Percentiles rank a stretch among this genome's conserved stretches.
These are phyloP conservation scores for Pseudoperonospora humuli DNA, from an alignment of 352 stramenopile species.

Conservation along the genomic window DNA sequence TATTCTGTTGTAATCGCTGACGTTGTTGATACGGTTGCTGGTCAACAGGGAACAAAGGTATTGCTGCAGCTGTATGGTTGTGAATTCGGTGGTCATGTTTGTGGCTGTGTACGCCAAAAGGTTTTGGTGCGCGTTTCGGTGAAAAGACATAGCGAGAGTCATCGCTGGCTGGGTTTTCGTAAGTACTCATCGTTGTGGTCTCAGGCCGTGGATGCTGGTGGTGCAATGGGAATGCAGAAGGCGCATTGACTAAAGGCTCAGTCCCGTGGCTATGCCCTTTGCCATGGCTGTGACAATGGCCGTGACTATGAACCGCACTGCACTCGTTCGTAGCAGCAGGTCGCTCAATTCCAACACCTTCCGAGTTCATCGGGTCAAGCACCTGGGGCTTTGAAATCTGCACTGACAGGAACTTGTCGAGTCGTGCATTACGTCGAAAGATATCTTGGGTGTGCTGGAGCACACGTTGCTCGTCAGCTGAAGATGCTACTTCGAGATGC, in stretches of 20 bases:
- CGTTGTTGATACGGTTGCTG: slow-evolving; percentile 9
- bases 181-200: slow-evolving; percentile 41
- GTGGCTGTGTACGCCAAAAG: slow-evolving; percentile 1
- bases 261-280: slow-evolving; percentile 19
- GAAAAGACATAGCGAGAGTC: slow-evolving; percentile 22
- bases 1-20: slow-evolving; percentile 1
- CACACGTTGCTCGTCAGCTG: slow-evolving; percentile 47
- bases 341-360: slow-evolving; percentile 4
- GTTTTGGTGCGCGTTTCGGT: slow-evolving; percentile 8
- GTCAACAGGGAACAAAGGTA: slow-evolving; percentile 1
- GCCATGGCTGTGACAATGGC: slow-evolving; percentile 16
- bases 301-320: slow-evolving; percentile 10
- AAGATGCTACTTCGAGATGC: slow-evolving; percentile 42
- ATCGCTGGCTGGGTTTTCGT: slow-evolving; percentile 57
- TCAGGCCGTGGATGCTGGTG: slow-evolving; percentile 15
- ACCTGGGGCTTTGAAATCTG: slow-evolving; percentile 48
- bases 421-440: slow-evolving; percentile 28
- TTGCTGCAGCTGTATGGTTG: slow-evolving; percentile 4
- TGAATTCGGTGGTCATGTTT: slow-evolving; percentile 7
- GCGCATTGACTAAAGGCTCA: slow-evolving; percentile 3
- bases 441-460: slow-evolving; percentile 42
- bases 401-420: slow-evolving; percentile 54
- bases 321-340: slow-evolving; percentile 11
- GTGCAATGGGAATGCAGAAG: slow-evolving; percentile 8
- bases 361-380: slow-evolving; percentile 3